Evolutionary conservation across 371 early-diverging fungal species (phyloP), one percentile per base, ranked within the genome.

Genomic region (Saksenaea oblongispora): DNA sequence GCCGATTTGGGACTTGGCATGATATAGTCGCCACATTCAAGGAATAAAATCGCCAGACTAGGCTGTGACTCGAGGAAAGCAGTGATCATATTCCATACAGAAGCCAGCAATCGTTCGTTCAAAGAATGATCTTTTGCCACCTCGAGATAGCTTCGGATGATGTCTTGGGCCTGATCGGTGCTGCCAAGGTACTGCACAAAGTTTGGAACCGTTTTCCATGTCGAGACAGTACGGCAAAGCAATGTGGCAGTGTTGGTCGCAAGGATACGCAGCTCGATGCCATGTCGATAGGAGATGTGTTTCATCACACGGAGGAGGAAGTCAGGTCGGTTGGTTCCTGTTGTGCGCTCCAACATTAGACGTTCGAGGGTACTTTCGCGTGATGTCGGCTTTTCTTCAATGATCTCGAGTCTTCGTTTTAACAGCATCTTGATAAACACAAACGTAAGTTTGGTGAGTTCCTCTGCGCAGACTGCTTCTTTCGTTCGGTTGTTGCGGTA

Each of bases 1-100:
- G 81, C 75, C 7, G 82, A 76, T 47, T 81, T 81, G 5, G 82
- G 82, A 53, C 82, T 81, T 3, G 82, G 82, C 79, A 81, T 71
- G 42, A 81, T 73, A 7, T 69, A 70, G 57, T 81, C 82, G n/a
- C 77, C 75, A 59, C 82, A 81, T 51, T 81, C 82, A 36, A 81
- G 62, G 54, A 81, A 81, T 35, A 81, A 59, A 14, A 81, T 65
- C 27, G 77, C 76, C 4, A 81, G 60, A 14, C 78, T 76, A 17
- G 82, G 82, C 27, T 81, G 82, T 0, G 76, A 74, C 42, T 76
- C 75, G 61, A 81, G 39, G 39, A 81, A 54, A 0, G 63, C 60
- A 9, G 73, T 76, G 22, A 81, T 56, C 44, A 81, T 67, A 31
- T 73, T 76, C 82, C 82, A 81, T 18, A 78, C 72, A 22, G 75